Evolutionary conservation across 176 grass and related monocot species (phyloP).

Genomic region (Zoysia japonica): DNA sequence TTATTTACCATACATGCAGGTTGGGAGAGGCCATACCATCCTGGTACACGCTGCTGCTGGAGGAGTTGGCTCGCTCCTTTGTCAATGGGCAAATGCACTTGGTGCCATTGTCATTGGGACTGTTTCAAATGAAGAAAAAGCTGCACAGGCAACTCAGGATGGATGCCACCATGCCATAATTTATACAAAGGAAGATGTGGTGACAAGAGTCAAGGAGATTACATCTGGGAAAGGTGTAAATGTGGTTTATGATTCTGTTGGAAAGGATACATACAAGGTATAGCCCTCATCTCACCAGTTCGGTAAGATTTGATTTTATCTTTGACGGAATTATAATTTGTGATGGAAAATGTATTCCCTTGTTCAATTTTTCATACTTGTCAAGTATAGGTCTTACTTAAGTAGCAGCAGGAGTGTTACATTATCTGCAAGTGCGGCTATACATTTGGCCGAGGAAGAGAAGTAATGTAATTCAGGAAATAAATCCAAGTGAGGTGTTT

Average conservation of each 20-base stretch:
- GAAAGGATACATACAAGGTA: constrained; percentile 92
- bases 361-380: background rate
- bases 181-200: constrained; percentile 80
- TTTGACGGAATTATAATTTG: background rate
- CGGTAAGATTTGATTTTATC: background rate
- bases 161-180: constrained; percentile 79
- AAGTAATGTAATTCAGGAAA: background rate
- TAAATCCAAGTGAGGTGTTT: background rate
- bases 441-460: too few relatives aligned
- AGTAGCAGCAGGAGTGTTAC: too few relatives aligned
- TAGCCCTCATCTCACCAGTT: background rate
- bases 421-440: too few relatives aligned
- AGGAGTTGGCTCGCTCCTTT: constrained; percentile 88
- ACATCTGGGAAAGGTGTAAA: constrained; percentile 77
- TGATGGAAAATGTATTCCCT: background rate
- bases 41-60: constrained; percentile 87
- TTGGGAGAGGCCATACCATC: constrained; percentile 64
- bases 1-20: constrained; percentile 36
- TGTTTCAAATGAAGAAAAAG: constrained; percentile 86
- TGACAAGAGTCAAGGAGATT: constrained; percentile 74
- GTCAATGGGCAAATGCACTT: constrained; percentile 88
- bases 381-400: too few relatives aligned
- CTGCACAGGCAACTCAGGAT: constrained; percentile 67
- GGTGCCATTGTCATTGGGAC: constrained; percentile 91
- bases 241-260: constrained; percentile 91